Evolutionary conservation across 2,329 filamentous ascomycete species (phyloP).

Genomic region (Dothidotthia symphoricarpi): DNA sequence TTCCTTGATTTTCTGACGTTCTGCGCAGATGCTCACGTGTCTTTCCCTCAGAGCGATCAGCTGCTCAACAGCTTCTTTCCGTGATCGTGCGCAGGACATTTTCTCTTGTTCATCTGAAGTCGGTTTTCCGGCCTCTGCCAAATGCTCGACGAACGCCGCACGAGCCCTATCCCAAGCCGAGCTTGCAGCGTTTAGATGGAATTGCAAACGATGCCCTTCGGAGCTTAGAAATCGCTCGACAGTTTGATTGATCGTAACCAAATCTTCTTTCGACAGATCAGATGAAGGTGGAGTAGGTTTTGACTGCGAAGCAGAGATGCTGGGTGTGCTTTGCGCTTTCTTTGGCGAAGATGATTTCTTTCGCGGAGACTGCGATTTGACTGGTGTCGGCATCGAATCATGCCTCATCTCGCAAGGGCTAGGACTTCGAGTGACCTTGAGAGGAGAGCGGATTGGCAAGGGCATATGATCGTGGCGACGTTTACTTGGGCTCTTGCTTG

Average conservation of each 20-base stretch:
- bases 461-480: constrained; percentile 10
- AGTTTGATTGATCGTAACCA: constrained; percentile 15
- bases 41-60: constrained; percentile 20
- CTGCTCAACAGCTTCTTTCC: constrained; percentile 34
- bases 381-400: constrained; percentile 20
- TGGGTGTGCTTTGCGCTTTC: constrained; percentile 4
- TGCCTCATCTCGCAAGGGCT: constrained; percentile 16
- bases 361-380: constrained; percentile 16
- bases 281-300: constrained; percentile 18
- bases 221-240: constrained; percentile 27
- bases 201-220: constrained; percentile 24
- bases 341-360: constrained; percentile 14
- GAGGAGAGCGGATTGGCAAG: constrained; percentile 28
- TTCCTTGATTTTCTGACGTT: constrained; percentile 23
- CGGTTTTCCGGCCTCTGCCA: constrained; percentile 24
- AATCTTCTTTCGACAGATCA: constrained; percentile 28
- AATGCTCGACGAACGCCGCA: constrained; percentile 24
- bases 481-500: constrained; percentile 11
- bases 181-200: constrained; percentile 24
- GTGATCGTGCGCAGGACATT: constrained; percentile 23
- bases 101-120: constrained; percentile 21
- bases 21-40: constrained; percentile 17
- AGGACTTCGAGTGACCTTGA: constrained; percentile 18
- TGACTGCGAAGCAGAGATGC: constrained; percentile 1
- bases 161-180: constrained; percentile 29